Conservation (phyloP, 139 green algal genomes). For the Chlamydomonas sp. region DNA sequence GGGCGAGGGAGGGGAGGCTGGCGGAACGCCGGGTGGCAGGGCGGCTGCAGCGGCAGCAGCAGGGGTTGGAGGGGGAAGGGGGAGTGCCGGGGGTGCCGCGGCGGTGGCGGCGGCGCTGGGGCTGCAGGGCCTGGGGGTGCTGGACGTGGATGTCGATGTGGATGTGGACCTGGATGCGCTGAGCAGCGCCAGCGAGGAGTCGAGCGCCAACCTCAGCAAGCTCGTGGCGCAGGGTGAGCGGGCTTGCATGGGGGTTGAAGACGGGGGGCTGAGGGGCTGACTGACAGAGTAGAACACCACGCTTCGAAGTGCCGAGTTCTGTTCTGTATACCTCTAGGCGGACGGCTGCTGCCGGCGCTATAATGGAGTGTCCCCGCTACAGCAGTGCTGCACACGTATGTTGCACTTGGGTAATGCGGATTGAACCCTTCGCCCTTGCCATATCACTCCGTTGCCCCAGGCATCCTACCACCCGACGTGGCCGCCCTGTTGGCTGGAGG, state of each 20-base stretch:
- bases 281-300: neutral
- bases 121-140: neutral
- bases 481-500: neutral
- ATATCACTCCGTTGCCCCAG: neutral
- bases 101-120: neutral
- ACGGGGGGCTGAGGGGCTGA: too few species aligned
- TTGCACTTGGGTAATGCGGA: too few species aligned
- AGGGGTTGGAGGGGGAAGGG: neutral
- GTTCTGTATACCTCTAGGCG: too few species aligned
- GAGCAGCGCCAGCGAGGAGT: conserved; percentile 4
- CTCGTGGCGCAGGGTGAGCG: conserved; percentile 18
- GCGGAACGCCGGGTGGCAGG: neutral
- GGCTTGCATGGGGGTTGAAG: too few species aligned
- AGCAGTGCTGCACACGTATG: too few species aligned
- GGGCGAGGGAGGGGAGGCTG: neutral
- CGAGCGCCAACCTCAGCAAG: neutral
- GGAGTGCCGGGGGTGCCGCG: neutral
- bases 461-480: conserved; percentile 28
- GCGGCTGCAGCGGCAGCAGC: neutral
- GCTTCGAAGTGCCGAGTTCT: too few species aligned
- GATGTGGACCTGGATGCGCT: neutral
- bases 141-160: neutral
- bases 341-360: too few species aligned
- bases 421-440: too few species aligned
- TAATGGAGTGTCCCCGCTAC: too few species aligned